A percentile compares a stretch with the other conserved stretches of the same genome.
phyloP scores from a whole-genome alignment of 495 filamentous ascomycete species.

The Annulohypoxylon nitens region DNA sequence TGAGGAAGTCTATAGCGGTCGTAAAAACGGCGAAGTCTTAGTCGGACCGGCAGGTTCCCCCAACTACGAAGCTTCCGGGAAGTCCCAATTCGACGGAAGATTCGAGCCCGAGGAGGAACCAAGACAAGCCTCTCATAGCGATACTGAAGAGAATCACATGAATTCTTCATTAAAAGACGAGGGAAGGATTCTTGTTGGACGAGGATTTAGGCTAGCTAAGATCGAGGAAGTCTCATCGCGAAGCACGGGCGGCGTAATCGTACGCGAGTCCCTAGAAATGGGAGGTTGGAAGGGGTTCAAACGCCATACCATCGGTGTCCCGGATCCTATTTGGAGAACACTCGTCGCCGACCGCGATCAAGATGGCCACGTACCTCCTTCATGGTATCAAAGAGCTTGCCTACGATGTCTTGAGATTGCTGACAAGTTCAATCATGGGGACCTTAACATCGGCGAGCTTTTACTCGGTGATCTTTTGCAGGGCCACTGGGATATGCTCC shows the following conservation, averaged over 20 bases:
- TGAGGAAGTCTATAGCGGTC: background rate
- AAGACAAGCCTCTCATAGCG: background rate
- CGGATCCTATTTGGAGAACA: background rate
- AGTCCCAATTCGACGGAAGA: background rate
- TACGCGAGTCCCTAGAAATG: background rate
- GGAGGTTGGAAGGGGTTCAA: background rate
- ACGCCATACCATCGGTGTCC: background rate
- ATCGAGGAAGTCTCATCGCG: background rate
- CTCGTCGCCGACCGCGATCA: background rate
- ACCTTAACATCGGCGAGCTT: background rate
- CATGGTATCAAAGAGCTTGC: background rate
- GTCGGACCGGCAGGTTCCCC: background rate
- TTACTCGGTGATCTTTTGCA: background rate
- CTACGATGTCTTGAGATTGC: background rate
- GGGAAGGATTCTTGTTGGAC: background rate
- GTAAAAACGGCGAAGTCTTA: background rate
- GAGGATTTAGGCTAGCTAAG: background rate
- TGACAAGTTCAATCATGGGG: background rate
- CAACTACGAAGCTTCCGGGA: background rate
- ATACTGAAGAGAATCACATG: background rate
- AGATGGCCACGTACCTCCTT: background rate
- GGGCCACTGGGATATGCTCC: background rate
- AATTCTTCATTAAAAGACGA: background rate
- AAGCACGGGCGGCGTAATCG: background rate
- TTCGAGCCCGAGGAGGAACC: background rate